These are phyloP conservation scores for Globisporangium takayamanum DNA, from an alignment of 352 stramenopile species.

Conservation along the genomic window DNA sequence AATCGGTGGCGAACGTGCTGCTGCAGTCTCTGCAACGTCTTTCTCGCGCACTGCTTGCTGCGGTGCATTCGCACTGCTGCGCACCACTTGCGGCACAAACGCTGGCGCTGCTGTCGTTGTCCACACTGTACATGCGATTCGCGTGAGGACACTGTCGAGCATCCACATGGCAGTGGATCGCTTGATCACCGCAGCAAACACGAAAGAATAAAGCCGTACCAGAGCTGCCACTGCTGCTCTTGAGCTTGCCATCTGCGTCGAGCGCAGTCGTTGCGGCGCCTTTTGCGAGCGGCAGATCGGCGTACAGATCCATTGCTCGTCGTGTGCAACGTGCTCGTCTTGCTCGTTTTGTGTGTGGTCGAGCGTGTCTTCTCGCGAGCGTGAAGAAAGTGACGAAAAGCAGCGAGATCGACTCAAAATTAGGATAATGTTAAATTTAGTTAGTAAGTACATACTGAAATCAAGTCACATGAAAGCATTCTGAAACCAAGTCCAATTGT, in stretches of 20 bases:
- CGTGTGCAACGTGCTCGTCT: not conserved
- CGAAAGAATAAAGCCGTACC: conserved; percentile 7
- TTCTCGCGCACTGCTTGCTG: not conserved
- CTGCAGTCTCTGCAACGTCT: not conserved
- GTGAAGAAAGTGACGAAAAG: not conserved
- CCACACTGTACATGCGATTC: conserved; percentile 32
- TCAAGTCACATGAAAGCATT: too few species aligned
- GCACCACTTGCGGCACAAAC: conserved; percentile 42
- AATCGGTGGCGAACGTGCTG: conserved; percentile 3
- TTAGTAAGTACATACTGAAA: not conserved
- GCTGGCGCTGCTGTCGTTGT: conserved; percentile 28
- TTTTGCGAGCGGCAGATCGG: conserved; percentile 63
- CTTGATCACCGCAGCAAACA: not conserved
- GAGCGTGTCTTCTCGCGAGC: not conserved
- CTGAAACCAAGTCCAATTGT: too few species aligned
- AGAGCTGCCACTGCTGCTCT: conserved; percentile 25
- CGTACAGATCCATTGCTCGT: conserved; percentile 68
- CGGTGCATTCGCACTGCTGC: conserved; percentile 7
- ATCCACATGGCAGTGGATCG: not conserved
- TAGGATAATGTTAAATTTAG: not conserved
- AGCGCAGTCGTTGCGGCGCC: conserved; percentile 42
- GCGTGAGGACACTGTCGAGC: not conserved
- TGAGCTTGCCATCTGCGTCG: conserved; percentile 45
- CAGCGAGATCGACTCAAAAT: too few species aligned
- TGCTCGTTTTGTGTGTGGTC: not conserved